Percentiles rank a stretch among this genome's conserved stretches.
Evolutionary conservation across 1,284 basidiomycete genomes (phyloP).

Genomic region (Pseudozyma hubeiensis): DNA sequence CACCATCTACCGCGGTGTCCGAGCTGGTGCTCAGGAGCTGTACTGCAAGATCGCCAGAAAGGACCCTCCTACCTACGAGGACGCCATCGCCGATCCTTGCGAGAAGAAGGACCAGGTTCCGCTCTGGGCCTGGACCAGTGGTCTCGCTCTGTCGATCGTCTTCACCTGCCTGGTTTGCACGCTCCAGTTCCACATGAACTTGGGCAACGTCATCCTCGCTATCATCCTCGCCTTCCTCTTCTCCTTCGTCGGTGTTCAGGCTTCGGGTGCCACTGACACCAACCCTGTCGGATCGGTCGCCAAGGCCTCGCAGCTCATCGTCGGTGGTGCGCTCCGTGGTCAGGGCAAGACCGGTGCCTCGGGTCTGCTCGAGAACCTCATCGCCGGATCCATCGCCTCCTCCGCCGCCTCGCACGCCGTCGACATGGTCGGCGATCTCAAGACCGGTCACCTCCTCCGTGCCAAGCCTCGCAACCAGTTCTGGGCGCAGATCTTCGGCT

Average conservation of each 20-base stretch:
- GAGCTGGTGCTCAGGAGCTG: conserved; percentile 49
- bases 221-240: conserved; percentile 74
- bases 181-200: conserved; percentile 63
- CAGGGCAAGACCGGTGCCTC: conserved; percentile 71
- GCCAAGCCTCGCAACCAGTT: conserved; percentile 78
- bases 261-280: conserved; percentile 61
- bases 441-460: conserved; percentile 78
- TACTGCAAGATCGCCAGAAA: conserved; percentile 39
- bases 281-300: conserved; percentile 59
- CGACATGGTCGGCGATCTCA: conserved; percentile 80
- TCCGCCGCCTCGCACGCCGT: conserved; percentile 75
- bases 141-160: conserved; percentile 73
- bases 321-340: conserved; percentile 58
- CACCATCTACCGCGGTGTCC: conserved; percentile 62
- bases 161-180: conserved; percentile 73
- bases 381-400: conserved; percentile 74
- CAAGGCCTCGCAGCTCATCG: conserved; percentile 62
- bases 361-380: conserved; percentile 74
- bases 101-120: conserved; percentile 74
- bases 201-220: conserved; percentile 70
- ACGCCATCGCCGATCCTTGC: conserved; percentile 52
- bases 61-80: conserved; percentile 37
- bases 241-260: conserved; percentile 77
- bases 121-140: conserved; percentile 73
- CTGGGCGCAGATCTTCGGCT: conserved; percentile 71